Evolutionary conservation across 73 alveolate genomes (phyloP), one percentile per base, ranked within the genome.

Genomic region (Stentor roeselii): DNA sequence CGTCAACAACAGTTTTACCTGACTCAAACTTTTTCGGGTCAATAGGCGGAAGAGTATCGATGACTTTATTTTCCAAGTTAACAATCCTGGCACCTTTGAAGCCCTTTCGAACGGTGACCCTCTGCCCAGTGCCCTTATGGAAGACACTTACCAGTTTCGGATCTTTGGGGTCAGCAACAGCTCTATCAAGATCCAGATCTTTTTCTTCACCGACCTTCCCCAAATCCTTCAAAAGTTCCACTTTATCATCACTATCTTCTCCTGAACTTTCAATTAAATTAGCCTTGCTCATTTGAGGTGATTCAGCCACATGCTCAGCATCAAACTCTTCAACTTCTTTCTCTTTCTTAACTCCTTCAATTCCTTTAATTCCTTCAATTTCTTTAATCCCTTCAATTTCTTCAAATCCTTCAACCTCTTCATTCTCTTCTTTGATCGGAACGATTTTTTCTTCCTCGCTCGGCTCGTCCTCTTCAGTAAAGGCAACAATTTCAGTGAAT

Each of bases 11-110:
- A 1, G 80, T 67, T 67, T 67, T 67, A 30, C 42, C 27, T 14
- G 34, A 27, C 1, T 67, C 80, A 2, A 27, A 67, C 34, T 67
- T 67, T 36, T 21, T 0, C 0, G 80, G 37, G 42, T 67, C 80
- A 30, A 67, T 67, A 1, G 80, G 80, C 14, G 80, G 50, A 27
- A 32, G 27, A 67, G 41, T 67, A 2, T 67, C 80, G 14, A 67
- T 67, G 80, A 67, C 41, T 67, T 67, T 67, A 40, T 67, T 67
- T 67, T 67, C 80, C 14, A 67, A 2, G 41, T 67, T 40, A 67
- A 67, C 80, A 34, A 67, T 67, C 34, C 80, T 67, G 37, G 80
- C 80, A 14, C 80, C 80, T 67, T 67, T 67, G 80, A 67, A 67
- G 50, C 37, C 80, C 34, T 67, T 67, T 30, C 80, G 80, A 14